Evolutionary conservation across 73 alveolate genomes (phyloP).

Genomic region (Paramecium caudatum): DNA sequence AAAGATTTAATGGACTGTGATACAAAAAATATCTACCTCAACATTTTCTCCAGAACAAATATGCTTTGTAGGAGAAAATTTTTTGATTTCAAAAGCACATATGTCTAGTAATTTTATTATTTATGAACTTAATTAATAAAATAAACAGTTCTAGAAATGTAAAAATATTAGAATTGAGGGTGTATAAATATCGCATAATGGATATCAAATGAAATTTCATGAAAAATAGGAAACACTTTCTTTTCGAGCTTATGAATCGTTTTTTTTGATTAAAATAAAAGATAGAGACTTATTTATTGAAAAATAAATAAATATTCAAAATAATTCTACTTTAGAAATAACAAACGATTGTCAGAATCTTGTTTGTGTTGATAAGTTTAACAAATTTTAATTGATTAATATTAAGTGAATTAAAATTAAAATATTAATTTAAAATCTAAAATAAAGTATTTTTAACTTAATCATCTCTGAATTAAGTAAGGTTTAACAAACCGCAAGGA

Average conservation of each 20-base stretch:
- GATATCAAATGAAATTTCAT: neutral
- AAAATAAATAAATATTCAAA: neutral
- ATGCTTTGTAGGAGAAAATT: neutral
- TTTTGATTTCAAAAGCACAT: neutral
- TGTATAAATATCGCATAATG: neutral
- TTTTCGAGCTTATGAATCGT: neutral
- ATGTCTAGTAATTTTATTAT: neutral
- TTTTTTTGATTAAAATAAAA: neutral
- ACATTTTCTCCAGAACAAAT: neutral
- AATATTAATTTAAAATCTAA: too few relatives aligned
- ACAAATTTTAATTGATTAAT: too few relatives aligned
- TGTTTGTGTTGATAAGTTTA: too few relatives aligned
- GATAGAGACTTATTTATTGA: neutral
- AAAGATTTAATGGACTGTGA: neutral
- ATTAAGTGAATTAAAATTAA: too few relatives aligned
- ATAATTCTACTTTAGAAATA: too few relatives aligned
- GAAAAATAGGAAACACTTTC: neutral
- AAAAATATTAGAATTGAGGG: neutral
- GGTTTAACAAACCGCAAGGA: too few relatives aligned
- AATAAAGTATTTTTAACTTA: too few relatives aligned
- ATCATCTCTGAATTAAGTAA: too few relatives aligned
- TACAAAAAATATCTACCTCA: neutral
- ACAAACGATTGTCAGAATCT: too few relatives aligned
- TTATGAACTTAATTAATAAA: neutral
- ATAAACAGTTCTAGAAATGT: neutral